Evolutionary conservation across 2,329 filamentous ascomycete species (phyloP).

Genomic region (Cadophora gregata): DNA sequence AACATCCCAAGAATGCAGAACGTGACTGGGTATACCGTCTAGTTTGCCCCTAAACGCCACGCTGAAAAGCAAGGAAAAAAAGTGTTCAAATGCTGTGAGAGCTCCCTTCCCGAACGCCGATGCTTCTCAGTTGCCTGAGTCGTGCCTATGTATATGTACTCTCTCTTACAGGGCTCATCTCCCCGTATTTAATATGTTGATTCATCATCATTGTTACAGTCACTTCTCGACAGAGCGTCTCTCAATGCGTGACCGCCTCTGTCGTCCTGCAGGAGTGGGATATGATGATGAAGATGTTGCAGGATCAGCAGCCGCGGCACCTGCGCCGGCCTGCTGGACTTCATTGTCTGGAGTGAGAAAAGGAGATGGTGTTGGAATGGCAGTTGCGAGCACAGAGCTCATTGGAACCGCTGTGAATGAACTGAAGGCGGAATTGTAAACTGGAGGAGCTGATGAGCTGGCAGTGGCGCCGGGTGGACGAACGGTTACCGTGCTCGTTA

Average conservation of each 20-base stretch:
- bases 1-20: not conserved
- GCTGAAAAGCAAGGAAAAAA: conserved; percentile 9
- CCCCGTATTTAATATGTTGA: not conserved
- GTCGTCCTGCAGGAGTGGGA: conserved; percentile 6
- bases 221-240: not conserved
- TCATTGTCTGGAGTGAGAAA: conserved; percentile 16
- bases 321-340: conserved; percentile 5
- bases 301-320: not conserved
- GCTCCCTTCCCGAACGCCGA: not conserved
- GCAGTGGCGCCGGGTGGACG: not conserved
- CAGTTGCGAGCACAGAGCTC: conserved; percentile 3
- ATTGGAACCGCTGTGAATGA: conserved; percentile 1
- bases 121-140: not conserved
- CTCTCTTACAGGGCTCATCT: not conserved
- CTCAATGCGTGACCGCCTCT: not conserved
- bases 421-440: conserved; percentile 1
- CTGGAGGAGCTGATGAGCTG: not conserved
- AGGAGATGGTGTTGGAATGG: conserved; percentile 14
- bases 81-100: not conserved
- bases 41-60: not conserved
- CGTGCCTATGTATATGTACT: conserved; percentile 6
- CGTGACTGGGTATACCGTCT: conserved; percentile 5
- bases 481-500: conserved; percentile 8
- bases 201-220: not conserved
- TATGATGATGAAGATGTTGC: conserved; percentile 1